Percentiles rank a stretch among this genome's conserved stretches.
These are phyloP conservation scores for Decorospora gaudefroyi DNA, from an alignment of 2,329 filamentous ascomycete species.

Conservation along the genomic window DNA sequence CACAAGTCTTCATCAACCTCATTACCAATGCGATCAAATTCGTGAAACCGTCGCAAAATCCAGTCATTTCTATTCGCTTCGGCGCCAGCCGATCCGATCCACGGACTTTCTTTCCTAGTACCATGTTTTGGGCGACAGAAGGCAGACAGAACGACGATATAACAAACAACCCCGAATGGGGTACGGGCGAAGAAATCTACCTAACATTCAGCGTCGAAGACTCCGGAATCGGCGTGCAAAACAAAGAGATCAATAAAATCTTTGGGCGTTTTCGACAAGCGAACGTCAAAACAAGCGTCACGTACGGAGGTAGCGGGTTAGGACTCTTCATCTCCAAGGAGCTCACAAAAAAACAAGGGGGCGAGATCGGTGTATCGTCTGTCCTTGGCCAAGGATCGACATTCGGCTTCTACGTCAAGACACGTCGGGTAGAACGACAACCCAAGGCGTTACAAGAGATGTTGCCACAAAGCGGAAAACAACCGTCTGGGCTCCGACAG, in stretches of 20 bases:
- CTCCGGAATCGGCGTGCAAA: constrained; percentile 49
- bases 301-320: constrained; percentile 53
- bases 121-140: constrained; percentile 42
- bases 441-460: constrained; percentile 12
- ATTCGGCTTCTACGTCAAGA: constrained; percentile 53
- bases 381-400: constrained; percentile 46
- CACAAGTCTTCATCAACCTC: constrained; percentile 79
- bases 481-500: constrained; percentile 6
- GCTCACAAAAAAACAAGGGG: constrained; percentile 52
- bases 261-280: constrained; percentile 47
- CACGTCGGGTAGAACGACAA: constrained; percentile 29
- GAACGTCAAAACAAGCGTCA: constrained; percentile 45
- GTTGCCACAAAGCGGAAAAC: constrained; percentile 7
- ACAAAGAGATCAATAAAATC: constrained; percentile 47
- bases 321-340: constrained; percentile 55
- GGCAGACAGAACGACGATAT: constrained; percentile 28
- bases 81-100: constrained; percentile 39
- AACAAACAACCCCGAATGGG: constrained; percentile 43
- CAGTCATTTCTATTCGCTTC: constrained; percentile 47
- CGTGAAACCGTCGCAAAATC: constrained; percentile 44
- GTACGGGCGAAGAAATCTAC: constrained; percentile 47
- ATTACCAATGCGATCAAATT: constrained; percentile 60
- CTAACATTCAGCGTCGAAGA: constrained; percentile 48
- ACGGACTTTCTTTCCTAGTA: constrained; percentile 29
- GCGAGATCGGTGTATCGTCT: constrained; percentile 53